Evolutionary conservation across 345 rosid genomes (phyloP).

Genomic region (Carallia brachiata): DNA sequence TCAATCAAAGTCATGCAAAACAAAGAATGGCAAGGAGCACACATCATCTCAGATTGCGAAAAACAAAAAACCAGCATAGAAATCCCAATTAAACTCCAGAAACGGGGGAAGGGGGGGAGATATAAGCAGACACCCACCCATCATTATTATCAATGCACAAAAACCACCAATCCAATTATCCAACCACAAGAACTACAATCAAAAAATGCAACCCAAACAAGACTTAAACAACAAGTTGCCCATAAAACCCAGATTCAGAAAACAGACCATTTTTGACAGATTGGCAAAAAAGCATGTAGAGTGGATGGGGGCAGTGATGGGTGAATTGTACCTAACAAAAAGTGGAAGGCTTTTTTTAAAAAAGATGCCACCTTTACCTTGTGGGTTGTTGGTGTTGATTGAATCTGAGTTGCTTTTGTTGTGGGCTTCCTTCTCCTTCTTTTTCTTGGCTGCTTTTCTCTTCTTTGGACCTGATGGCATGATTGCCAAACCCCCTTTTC

Average conservation of each 20-base stretch:
- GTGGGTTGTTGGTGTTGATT: constrained; percentile 28
- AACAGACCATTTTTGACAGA: constrained; percentile 23
- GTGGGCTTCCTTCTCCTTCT: constrained; percentile 53
- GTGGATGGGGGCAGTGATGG: constrained; percentile 4
- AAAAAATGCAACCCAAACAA: constrained; percentile 11
- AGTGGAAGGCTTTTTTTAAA: background rate
- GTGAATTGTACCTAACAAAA: constrained; percentile 1
- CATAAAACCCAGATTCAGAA: constrained; percentile 8
- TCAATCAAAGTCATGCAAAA: constrained; percentile 9
- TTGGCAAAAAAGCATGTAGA: constrained; percentile 24
- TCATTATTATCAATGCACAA: constrained; percentile 1
- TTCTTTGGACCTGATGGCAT: constrained; percentile 90
- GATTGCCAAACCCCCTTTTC: constrained; percentile 22
- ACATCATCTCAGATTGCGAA: constrained; percentile 1
- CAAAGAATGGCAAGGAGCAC: too few relatives aligned
- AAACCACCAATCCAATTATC: constrained; percentile 15
- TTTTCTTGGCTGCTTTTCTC: constrained; percentile 93
- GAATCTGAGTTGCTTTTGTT: constrained; percentile 15
- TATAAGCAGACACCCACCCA: constrained; percentile 42
- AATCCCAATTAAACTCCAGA: constrained; percentile 13
- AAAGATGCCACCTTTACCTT: constrained; percentile 30
- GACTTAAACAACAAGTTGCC: constrained; percentile 5
- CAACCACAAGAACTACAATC: background rate
- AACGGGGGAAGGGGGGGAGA: background rate
- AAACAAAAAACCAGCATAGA: background rate